Conservation (phyloP, 2,329 filamentous ascomycete species). For the Cladophialophora yegresii region DNA sequence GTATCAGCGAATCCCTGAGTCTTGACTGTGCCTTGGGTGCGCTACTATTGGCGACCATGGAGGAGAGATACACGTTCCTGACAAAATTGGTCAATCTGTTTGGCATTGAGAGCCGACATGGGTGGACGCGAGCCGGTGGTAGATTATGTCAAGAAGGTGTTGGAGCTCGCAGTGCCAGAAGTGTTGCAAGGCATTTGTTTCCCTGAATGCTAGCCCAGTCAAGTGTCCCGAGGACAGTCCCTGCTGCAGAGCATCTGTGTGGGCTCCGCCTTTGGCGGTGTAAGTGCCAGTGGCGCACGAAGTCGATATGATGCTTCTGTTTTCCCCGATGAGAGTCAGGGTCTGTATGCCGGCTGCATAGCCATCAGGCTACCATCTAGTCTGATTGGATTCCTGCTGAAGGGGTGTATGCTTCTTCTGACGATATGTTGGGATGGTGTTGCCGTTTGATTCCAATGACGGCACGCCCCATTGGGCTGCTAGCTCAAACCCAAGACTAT, state of each 20-base stretch:
- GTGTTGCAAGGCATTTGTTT: neutral
- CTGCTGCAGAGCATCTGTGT: neutral
- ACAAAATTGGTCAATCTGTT: neutral
- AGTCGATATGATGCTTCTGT: neutral
- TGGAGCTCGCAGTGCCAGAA: neutral
- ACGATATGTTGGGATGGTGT: neutral
- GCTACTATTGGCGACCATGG: neutral
- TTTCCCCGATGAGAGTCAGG: neutral
- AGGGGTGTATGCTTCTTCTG: neutral
- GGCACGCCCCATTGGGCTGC: neutral
- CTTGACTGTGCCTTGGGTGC: neutral
- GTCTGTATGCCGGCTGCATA: neutral
- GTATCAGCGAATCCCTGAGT: neutral
- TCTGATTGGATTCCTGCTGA: neutral
- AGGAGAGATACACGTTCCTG: conserved; percentile 1
- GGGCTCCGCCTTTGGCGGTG: neutral
- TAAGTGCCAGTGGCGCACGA: neutral
- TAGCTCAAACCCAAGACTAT: neutral
- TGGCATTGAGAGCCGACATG: neutral
- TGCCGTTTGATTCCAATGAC: neutral
- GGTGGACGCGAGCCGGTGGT: neutral
- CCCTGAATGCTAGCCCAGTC: neutral
- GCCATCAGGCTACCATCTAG: neutral
- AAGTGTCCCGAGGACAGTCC: neutral
- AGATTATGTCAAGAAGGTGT: conserved; percentile 6